Conservation (phyloP, 2,329 filamentous ascomycete genomes). For the Coniella vitis region DNA sequence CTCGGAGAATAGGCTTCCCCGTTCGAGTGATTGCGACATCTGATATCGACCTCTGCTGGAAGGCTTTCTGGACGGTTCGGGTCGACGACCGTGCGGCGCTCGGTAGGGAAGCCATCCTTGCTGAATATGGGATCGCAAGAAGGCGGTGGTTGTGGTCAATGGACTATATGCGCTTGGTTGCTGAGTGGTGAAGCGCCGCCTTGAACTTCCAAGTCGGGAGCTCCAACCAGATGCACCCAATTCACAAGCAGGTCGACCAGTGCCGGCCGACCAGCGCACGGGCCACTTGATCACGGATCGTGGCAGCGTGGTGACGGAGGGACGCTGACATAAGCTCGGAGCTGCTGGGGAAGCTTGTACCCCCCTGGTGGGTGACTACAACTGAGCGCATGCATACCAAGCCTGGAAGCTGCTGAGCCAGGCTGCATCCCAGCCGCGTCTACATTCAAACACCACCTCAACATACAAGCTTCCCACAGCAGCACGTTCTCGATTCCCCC, state of each 20-base stretch:
- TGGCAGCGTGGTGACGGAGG: neutral
- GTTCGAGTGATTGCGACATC: conserved; percentile 93
- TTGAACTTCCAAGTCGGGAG: conserved; percentile 16
- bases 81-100: conserved; percentile 48
- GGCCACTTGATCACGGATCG: conserved; percentile 1
- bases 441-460: conserved; percentile 14
- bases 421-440: conserved; percentile 39
- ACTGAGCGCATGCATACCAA: conserved; percentile 2
- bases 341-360: neutral
- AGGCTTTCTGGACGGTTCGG: conserved; percentile 38
- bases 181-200: conserved; percentile 18
- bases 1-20: conserved; percentile 87
- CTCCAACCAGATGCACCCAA: conserved; percentile 15
- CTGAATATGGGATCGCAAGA: conserved; percentile 26
- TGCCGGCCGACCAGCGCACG: conserved; percentile 10
- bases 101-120: conserved; percentile 51
- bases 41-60: conserved; percentile 53
- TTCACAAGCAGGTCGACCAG: conserved; percentile 14
- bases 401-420: conserved; percentile 19
- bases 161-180: conserved; percentile 19
- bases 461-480: conserved; percentile 10
- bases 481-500: conserved; percentile 8
- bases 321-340: conserved; percentile 10
- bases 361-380: conserved; percentile 4
- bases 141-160: conserved; percentile 24